phyloP scores from a whole-genome alignment of 2,329 filamentous ascomycete genomes.

The Aaosphaeria arxii region DNA sequence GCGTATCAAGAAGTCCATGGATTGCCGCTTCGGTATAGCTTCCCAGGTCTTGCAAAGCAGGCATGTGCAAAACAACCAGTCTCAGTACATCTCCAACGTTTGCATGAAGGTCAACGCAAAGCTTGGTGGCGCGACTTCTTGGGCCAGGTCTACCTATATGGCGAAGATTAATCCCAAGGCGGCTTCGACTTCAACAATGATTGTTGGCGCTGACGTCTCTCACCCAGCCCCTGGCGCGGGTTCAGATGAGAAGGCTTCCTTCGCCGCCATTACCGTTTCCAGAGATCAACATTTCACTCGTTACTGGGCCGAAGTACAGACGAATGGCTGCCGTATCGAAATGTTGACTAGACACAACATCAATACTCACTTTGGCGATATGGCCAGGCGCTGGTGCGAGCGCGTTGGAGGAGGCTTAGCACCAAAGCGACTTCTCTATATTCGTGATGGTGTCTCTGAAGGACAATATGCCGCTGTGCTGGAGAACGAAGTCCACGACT shows the following conservation, averaged over 20 bases:
- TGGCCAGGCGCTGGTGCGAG: constrained; percentile 64
- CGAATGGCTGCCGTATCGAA: constrained; percentile 79
- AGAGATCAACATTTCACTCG: constrained; percentile 67
- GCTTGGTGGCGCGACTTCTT: constrained; percentile 75
- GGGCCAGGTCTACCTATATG: constrained; percentile 41
- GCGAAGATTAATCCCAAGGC: constrained; percentile 19
- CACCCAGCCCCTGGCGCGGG: constrained; percentile 65
- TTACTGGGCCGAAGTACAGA: constrained; percentile 76
- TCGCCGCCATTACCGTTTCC: constrained; percentile 83
- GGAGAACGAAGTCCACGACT: constrained; percentile 69
- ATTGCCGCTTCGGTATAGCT: constrained; percentile 79
- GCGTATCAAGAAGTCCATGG: constrained; percentile 83
- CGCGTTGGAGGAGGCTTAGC: constrained; percentile 51
- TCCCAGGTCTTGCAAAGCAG: constrained; percentile 76
- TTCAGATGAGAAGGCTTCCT: constrained; percentile 57
- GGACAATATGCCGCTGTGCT: constrained; percentile 81
- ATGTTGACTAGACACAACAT: constrained; percentile 70
- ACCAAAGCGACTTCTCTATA: constrained; percentile 80
- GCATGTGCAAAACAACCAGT: constrained; percentile 67
- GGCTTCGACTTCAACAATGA: constrained; percentile 58
- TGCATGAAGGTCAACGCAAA: constrained; percentile 97
- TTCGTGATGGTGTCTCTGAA: constrained; percentile 89
- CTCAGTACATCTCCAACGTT: constrained; percentile 90
- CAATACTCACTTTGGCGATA: constrained; percentile 60
- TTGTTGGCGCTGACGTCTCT: constrained; percentile 89